Evolutionary conservation across 75 land plant genomes (phyloP).

Genomic region (Pseudotsuga menziesii): DNA sequence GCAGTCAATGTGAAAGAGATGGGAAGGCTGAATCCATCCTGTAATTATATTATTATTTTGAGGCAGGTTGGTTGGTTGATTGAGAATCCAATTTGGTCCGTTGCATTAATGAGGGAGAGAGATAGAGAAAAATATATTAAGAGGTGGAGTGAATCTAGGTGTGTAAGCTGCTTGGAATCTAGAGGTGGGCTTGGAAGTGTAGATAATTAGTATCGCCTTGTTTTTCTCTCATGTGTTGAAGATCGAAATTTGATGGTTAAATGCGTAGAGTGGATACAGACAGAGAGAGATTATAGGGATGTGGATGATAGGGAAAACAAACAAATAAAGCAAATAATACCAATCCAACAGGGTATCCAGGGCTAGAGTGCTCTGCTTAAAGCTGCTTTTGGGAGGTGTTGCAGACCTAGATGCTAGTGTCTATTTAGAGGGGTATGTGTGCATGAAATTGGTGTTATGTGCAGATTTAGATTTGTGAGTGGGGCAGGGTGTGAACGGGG

Average conservation of each 20-base stretch:
- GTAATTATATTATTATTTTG: too few relatives aligned
- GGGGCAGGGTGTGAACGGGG: constrained; percentile 4
- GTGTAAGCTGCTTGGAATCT: not conserved
- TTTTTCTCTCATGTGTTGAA: not conserved
- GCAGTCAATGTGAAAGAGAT: constrained; percentile 3
- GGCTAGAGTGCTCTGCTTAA: constrained; percentile 1
- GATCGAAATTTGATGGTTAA: not conserved
- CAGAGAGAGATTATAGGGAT: not conserved
- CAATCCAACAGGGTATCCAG: constrained; percentile 9
- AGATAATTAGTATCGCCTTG: not conserved
- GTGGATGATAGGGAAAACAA: not conserved
- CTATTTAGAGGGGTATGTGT: constrained; percentile 8
- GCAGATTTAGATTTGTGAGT: constrained; percentile 6
- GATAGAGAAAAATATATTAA: not conserved
- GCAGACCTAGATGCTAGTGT: constrained; percentile 12
- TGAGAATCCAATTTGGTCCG: constrained; percentile 7
- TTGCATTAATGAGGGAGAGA: constrained; percentile 1
- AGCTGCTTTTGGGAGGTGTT: constrained; percentile 10
- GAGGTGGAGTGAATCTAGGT: constrained; percentile 11
- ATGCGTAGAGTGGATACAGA: not conserved
- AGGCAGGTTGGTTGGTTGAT: not conserved
- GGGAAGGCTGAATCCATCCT: not conserved
- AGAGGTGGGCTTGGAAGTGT: not conserved
- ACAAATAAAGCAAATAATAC: not conserved
- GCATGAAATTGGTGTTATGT: constrained; percentile 7